phyloP scores from a whole-genome alignment of 192 early-diverging fungal genomes.

The Coemansia sp. region DNA sequence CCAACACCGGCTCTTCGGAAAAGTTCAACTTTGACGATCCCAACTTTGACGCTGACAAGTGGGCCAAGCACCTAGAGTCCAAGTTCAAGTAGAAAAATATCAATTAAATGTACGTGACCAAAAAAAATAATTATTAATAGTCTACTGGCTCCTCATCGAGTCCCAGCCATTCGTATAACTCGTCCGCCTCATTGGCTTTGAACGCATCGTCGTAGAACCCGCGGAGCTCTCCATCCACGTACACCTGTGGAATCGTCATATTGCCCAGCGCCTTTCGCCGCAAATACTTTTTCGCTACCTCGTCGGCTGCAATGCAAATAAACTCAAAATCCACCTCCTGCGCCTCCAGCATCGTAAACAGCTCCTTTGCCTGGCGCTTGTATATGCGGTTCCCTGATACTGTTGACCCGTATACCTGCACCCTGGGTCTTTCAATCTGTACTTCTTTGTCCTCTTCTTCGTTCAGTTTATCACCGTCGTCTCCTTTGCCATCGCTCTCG shows the following conservation, averaged over 20 bases:
- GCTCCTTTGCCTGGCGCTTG: constrained; percentile 52
- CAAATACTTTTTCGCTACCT: constrained; percentile 57
- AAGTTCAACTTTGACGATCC: constrained; percentile 50
- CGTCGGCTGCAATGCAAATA: constrained; percentile 57
- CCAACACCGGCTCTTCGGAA: constrained; percentile 12
- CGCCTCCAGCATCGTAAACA: constrained; percentile 53
- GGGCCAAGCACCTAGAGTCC: constrained; percentile 48
- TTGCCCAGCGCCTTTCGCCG: constrained; percentile 55
- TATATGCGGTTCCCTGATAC: constrained; percentile 55
- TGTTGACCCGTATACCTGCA: constrained; percentile 55
- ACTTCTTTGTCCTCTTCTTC: constrained; percentile 12
- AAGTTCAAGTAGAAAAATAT: constrained; percentile 22
- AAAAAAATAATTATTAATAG: constrained; percentile 7
- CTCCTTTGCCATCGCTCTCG: not conserved
- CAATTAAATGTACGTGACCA: not conserved
- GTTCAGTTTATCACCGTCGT: constrained; percentile 1
- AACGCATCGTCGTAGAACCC: constrained; percentile 57
- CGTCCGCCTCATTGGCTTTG: constrained; percentile 52
- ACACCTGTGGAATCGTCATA: constrained; percentile 58
- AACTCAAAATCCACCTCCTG: constrained; percentile 60
- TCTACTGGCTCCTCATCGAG: constrained; percentile 58
- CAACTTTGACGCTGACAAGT: constrained; percentile 54
- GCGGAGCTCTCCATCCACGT: constrained; percentile 57
- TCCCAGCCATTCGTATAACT: constrained; percentile 56
- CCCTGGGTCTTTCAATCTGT: constrained; percentile 36